Evolutionary conservation across 108 stramenopile species (phyloP).

Genomic region (Stephanodiscus triporus): DNA sequence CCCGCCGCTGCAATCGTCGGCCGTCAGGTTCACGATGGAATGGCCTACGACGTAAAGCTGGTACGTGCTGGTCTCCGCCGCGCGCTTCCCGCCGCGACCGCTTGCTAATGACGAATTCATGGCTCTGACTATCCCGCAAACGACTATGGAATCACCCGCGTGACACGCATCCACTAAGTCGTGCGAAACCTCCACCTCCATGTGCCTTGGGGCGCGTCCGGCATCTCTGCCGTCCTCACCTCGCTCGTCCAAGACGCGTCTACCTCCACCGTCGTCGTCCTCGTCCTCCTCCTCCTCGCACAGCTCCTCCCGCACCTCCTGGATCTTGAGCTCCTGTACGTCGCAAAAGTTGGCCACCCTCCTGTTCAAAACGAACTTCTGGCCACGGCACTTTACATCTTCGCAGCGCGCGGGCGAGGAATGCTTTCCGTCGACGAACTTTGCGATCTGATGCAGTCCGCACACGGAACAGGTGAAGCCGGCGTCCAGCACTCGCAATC

Average conservation of each 20-base stretch:
- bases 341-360: slow-evolving; percentile 88
- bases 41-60: slow-evolving; percentile 90
- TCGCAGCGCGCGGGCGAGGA: slow-evolving; percentile 77
- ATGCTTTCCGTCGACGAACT: slow-evolving; percentile 73
- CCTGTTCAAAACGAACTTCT: slow-evolving; percentile 72
- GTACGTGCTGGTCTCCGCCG: slow-evolving; percentile 84
- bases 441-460: slow-evolving; percentile 54
- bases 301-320: slow-evolving; percentile 89
- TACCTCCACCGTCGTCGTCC: slow-evolving; percentile 15
- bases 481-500: slow-evolving; percentile 79
- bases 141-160: slow-evolving; percentile 92
- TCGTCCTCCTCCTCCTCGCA: slow-evolving; percentile 21
- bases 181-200: slow-evolving; percentile 85
- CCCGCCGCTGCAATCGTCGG: slow-evolving; percentile 49
- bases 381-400: slow-evolving; percentile 59
- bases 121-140: slow-evolving; percentile 88
- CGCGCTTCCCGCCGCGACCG: slow-evolving; percentile 84
- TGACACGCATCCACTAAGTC: slow-evolving; percentile 95
- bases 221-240: slow-evolving; percentile 47
- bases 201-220: slow-evolving; percentile 84
- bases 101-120: slow-evolving; percentile 88
- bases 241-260: slow-evolving; percentile 17
- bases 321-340: slow-evolving; percentile 91
- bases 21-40: slow-evolving; percentile 77
- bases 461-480: slow-evolving; percentile 92